Conservation (phyloP, 768 basidiomycete genomes). For the Mycena vulgaris region DNA sequence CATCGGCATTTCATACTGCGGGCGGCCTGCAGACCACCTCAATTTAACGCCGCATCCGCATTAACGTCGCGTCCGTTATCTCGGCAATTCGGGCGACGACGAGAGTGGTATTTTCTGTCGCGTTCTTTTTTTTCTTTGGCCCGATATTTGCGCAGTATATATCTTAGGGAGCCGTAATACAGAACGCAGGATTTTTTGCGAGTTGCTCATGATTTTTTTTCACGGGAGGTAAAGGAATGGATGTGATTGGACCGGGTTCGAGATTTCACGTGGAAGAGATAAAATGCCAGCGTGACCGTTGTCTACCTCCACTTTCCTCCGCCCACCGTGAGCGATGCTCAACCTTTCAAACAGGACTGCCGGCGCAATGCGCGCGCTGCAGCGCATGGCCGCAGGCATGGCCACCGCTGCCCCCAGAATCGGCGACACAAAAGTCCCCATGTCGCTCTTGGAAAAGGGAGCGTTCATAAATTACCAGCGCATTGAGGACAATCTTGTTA, state of each 20-base stretch:
- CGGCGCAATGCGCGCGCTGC: slow-evolving; percentile 65
- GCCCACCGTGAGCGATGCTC: slow-evolving; percentile 70
- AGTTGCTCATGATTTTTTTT: slow-evolving; percentile 7
- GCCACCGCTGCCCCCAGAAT: slow-evolving; percentile 87
- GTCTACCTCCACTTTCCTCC: slow-evolving; percentile 41
- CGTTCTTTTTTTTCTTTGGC: too few relatives aligned
- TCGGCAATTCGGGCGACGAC: too few relatives aligned
- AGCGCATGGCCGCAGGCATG: slow-evolving; percentile 77
- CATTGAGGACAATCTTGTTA: slow-evolving; percentile 95
- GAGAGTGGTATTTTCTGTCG: too few relatives aligned
- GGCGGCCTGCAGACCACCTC: slow-evolving; percentile 24
- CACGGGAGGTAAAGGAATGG: slow-evolving; percentile 15
- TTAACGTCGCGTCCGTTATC: slow-evolving; percentile 4
- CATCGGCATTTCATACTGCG: neutral
- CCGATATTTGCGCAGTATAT: too few relatives aligned
- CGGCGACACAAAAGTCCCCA: slow-evolving; percentile 91
- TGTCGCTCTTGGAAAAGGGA: slow-evolving; percentile 88
- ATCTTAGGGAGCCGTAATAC: too few relatives aligned
- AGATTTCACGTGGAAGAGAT: slow-evolving; percentile 25
- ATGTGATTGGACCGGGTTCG: slow-evolving; percentile 22
- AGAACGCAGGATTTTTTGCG: neutral
- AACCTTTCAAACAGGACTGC: slow-evolving; percentile 69
- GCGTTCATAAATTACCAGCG: slow-evolving; percentile 96
- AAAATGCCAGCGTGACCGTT: slow-evolving; percentile 32
- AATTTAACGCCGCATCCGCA: slow-evolving; percentile 16